Conservation (phyloP, 768 basidiomycete genomes). For the Pulveroboletus sp. region DNA sequence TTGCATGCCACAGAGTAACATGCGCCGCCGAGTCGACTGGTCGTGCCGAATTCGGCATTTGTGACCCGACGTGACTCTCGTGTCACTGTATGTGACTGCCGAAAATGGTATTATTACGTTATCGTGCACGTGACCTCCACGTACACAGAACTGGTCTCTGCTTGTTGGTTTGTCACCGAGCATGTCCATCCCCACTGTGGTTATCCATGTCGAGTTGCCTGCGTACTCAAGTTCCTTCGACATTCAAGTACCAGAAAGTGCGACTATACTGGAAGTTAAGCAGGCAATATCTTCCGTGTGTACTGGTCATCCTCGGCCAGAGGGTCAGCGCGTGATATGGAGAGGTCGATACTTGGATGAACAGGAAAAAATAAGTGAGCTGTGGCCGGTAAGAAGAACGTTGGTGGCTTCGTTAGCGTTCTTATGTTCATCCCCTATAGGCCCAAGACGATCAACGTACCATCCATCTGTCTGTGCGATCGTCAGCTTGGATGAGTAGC, state of each 20-base stretch:
- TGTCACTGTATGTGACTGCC: no score
- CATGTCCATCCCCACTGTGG: slow-evolving; percentile 29
- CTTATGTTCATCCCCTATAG: slow-evolving; percentile 32
- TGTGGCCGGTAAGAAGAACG: slow-evolving; percentile 59
- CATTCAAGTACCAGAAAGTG: slow-evolving; percentile 43
- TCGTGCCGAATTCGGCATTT: no score
- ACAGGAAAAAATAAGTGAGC: slow-evolving; percentile 55
- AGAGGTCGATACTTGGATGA: slow-evolving; percentile 63
- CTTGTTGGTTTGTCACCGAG: neutral
- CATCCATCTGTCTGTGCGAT: slow-evolving; percentile 76
- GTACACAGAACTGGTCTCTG: slow-evolving; percentile 9
- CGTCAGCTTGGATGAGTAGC: slow-evolving; percentile 62
- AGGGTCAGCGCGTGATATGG: slow-evolving; percentile 77
- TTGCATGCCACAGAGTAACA: no score
- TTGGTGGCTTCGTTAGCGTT: neutral
- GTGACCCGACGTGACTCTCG: no score
- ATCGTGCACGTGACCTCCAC: slow-evolving; percentile 30
- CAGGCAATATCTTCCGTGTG: slow-evolving; percentile 57
- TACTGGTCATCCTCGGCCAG: slow-evolving; percentile 56
- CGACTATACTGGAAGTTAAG: slow-evolving; percentile 62
- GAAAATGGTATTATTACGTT: no score
- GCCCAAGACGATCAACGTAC: slow-evolving; percentile 51
- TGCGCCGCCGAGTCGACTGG: no score
- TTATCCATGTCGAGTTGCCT: slow-evolving; percentile 69
- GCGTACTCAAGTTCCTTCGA: slow-evolving; percentile 64